Conservation (phyloP, 495 filamentous ascomycete genomes). For the Penicillium paxilli region DNA sequence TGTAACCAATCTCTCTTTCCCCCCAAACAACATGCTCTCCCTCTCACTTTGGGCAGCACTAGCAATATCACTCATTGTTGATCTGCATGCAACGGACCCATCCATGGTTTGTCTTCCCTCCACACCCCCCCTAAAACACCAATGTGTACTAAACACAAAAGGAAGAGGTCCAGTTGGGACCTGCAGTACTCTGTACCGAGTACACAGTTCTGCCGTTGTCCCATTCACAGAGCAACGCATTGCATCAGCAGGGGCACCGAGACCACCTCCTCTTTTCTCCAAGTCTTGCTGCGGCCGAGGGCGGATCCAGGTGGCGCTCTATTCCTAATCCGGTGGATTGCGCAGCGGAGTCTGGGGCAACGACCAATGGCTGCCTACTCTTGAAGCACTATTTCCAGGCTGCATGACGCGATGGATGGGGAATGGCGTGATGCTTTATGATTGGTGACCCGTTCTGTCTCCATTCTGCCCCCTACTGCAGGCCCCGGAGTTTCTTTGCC, state of each 20-base stretch:
- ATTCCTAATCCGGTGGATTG: constrained; percentile 26
- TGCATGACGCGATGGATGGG: constrained; percentile 41
- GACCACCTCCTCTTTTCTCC: constrained; percentile 7
- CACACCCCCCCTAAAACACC: background rate
- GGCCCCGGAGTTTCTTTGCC: constrained; percentile 22
- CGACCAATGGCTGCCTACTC: constrained; percentile 24
- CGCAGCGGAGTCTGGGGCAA: constrained; percentile 28
- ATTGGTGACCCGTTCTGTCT: constrained; percentile 19
- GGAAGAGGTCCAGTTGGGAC: constrained; percentile 1
- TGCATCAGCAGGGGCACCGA: constrained; percentile 9
- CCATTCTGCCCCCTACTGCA: constrained; percentile 18
- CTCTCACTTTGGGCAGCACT: background rate
- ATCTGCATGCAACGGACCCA: constrained; percentile 9
- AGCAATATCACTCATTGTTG: constrained; percentile 5
- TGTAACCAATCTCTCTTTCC: too few relatives aligned
- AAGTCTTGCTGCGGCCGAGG: constrained; percentile 25
- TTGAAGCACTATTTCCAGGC: constrained; percentile 32
- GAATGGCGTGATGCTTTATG: constrained; percentile 33
- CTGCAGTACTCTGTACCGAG: constrained; percentile 7
- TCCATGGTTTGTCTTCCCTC: background rate
- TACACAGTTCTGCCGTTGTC: background rate
- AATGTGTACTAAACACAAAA: constrained; percentile 6
- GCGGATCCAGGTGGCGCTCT: constrained; percentile 38
- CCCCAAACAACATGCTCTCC: too few relatives aligned
- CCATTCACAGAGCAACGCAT: constrained; percentile 4